A percentile compares a stretch with the other conserved stretches of the same genome.
These are phyloP conservation scores for Neurospora sublineolata DNA, from an alignment of 495 filamentous ascomycete genomes.

Conservation along the genomic window DNA sequence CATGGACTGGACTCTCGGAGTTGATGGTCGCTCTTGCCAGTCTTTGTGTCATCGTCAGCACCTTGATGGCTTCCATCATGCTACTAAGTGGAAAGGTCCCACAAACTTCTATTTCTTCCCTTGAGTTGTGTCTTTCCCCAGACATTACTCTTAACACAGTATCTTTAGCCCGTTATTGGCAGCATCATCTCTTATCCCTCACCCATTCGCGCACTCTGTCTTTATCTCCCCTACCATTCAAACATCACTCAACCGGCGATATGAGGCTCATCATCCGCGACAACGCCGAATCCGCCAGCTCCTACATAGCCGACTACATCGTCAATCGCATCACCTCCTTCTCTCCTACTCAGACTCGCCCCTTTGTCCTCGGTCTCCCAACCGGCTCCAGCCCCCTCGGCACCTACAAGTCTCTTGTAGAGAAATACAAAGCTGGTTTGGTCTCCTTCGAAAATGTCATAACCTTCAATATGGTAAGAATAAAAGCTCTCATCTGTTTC, in stretches of 20 bases:
- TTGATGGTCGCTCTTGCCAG: background rate
- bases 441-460: constrained; percentile 81
- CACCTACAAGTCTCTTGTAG: constrained; percentile 67
- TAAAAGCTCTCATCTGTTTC: background rate
- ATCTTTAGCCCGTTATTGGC: background rate
- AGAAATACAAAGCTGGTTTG: constrained; percentile 62
- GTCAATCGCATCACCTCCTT: constrained; percentile 66
- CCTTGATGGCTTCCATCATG: background rate
- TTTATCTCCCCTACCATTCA: background rate
- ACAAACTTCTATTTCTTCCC: background rate
- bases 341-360: constrained; percentile 53
- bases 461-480: constrained; percentile 80
- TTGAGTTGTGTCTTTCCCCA: background rate
- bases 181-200: background rate
- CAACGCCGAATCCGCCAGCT: constrained; percentile 50
- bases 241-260: constrained; percentile 5
- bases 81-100: background rate
- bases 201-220: background rate
- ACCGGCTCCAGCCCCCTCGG: constrained; percentile 70
- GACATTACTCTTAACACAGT: background rate
- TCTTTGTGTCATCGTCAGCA: background rate
- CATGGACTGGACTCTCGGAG: background rate
- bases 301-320: constrained; percentile 76
- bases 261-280: constrained; percentile 83
- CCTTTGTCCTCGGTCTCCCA: constrained; percentile 75